Percentiles rank a stretch among this genome's conserved stretches.
These are phyloP conservation scores for Paraphaeosphaeria minitans DNA, from an alignment of 2,329 filamentous ascomycete genomes.

Conservation along the genomic window DNA sequence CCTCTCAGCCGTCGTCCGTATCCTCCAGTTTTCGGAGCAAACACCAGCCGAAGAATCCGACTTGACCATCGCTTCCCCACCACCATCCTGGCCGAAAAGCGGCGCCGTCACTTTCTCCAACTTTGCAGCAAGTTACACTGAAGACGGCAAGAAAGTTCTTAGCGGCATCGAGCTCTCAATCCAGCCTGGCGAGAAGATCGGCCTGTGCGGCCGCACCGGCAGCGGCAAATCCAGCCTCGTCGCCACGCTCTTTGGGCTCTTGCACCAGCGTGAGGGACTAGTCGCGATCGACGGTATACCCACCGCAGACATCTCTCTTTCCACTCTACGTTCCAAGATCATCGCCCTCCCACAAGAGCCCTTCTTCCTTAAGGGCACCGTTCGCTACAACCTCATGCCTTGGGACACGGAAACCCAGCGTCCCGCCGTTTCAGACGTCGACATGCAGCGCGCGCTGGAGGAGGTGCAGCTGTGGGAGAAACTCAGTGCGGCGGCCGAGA, in stretches of 20 bases:
- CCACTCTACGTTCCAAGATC: constrained; percentile 53
- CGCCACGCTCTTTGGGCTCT: constrained; percentile 48
- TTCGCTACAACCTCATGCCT: constrained; percentile 50
- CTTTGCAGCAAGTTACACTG: constrained; percentile 45
- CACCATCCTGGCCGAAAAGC: constrained; percentile 45
- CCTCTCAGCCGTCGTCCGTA: constrained; percentile 89
- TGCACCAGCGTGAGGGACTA: constrained; percentile 45
- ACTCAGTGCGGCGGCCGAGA: constrained; percentile 7
- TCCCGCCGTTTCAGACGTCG: constrained; percentile 13
- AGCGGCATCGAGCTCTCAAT: constrained; percentile 51
- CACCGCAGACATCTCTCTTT: constrained; percentile 48
- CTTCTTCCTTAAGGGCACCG: constrained; percentile 52
- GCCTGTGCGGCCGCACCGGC: constrained; percentile 58
- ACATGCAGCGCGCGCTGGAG: constrained; percentile 19
- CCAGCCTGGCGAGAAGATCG: constrained; percentile 35
- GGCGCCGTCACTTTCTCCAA: constrained; percentile 46
- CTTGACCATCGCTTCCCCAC: constrained; percentile 65
- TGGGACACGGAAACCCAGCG: constrained; percentile 15
- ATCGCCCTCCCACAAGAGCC: constrained; percentile 62
- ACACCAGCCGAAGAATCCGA: constrained; percentile 90
- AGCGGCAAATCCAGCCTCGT: constrained; percentile 52
- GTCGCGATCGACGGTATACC: constrained; percentile 54
- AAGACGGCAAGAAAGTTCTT: constrained; percentile 37
- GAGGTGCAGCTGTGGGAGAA: constrained; percentile 25
- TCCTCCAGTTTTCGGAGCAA: constrained; percentile 91